A percentile compares a stretch with the other conserved stretches of the same genome.
Evolutionary conservation across 2,329 filamentous ascomycete genomes (phyloP).

Genomic region (Exophiala phaeomuriformis): DNA sequence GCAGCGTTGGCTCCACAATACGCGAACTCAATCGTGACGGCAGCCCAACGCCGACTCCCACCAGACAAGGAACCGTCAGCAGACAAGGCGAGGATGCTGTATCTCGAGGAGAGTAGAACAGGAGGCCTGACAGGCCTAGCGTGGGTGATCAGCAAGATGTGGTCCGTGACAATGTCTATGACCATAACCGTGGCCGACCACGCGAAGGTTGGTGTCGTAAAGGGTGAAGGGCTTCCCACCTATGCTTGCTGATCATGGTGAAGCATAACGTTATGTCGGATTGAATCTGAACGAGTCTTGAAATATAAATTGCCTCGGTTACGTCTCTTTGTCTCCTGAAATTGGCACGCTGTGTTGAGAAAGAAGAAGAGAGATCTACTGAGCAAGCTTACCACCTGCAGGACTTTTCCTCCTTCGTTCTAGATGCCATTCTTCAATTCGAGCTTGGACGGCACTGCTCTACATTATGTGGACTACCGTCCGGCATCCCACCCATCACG

Average conservation of each 20-base stretch:
- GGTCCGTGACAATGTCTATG: no score
- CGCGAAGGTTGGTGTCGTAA: no score
- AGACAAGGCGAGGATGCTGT: slow-evolving; percentile 18
- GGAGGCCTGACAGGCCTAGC: neutral
- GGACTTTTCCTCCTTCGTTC: neutral
- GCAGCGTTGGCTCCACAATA: slow-evolving; percentile 16
- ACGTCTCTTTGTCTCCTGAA: no score
- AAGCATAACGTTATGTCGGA: neutral
- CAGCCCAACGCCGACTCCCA: slow-evolving; percentile 28
- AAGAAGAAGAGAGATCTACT: no score
- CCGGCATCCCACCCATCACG: slow-evolving; percentile 19
- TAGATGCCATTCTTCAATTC: slow-evolving; percentile 22
- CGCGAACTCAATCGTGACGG: slow-evolving; percentile 24
- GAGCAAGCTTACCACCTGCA: no score
- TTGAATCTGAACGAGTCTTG: neutral
- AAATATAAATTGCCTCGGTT: no score
- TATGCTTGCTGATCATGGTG: neutral
- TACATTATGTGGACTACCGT: slow-evolving; percentile 25
- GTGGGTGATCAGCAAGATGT: no score
- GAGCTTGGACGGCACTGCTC: slow-evolving; percentile 16
- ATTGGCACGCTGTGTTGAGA: no score
- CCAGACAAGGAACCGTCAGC: slow-evolving; percentile 27
- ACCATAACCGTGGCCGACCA: no score
- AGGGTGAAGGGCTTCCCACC: no score
- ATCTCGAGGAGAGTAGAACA: neutral